A percentile compares a stretch with the other conserved stretches of the same genome.
Evolutionary conservation across 139 green algal species (phyloP).

Genomic region (Spirogloea muscicola): DNA sequence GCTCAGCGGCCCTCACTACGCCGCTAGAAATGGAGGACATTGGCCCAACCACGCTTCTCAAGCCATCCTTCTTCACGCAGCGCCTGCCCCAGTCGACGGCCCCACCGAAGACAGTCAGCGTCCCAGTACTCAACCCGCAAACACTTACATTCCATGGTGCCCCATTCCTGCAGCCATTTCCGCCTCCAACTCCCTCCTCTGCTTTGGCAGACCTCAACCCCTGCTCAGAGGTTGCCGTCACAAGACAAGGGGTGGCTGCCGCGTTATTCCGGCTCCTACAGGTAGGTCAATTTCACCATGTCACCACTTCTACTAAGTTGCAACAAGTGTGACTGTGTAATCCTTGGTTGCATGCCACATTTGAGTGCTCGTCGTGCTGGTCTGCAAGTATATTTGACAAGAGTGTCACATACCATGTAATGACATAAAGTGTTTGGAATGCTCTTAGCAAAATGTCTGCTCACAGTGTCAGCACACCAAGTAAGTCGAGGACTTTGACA

Average conservation of each 20-base stretch:
- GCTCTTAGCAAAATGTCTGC: background rate
- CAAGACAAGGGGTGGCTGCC: background rate
- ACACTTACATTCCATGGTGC: background rate
- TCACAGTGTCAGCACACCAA: background rate
- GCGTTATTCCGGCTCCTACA: background rate
- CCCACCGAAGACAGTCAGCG: background rate
- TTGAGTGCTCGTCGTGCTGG: constrained; percentile 2
- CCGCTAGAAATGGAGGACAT: too few species aligned
- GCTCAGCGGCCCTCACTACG: background rate
- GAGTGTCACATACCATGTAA: background rate
- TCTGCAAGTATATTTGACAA: constrained; percentile 2
- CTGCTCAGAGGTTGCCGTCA: background rate
- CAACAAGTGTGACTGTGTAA: background rate
- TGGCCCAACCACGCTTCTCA: background rate
- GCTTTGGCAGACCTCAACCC: background rate
- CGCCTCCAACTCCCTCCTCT: constrained; percentile 1
- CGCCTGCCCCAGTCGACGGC: background rate
- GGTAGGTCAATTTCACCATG: background rate
- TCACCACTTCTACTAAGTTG: background rate
- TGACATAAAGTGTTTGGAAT: background rate
- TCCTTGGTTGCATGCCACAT: background rate
- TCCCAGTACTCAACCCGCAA: background rate
- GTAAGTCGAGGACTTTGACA: background rate
- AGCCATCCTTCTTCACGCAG: constrained; percentile 10
- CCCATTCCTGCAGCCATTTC: constrained; percentile 25